Evolutionary conservation across 345 rosid species (phyloP).

Genomic region (Excoecaria cochinchinensis): DNA sequence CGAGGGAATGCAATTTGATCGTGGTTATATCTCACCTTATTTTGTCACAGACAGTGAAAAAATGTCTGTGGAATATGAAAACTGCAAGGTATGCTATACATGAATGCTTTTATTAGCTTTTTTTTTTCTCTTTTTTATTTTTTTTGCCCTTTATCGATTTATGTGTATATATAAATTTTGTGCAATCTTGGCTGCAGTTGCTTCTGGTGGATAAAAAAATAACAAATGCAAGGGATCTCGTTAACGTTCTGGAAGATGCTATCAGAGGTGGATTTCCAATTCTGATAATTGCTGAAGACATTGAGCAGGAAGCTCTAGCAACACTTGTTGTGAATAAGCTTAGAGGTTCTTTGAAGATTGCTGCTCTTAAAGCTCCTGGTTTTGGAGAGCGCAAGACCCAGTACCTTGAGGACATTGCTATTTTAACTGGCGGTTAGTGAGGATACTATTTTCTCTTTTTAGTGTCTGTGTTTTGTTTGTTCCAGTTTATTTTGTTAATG

Average conservation of each 20-base stretch:
- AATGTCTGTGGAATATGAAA: slow-evolving; percentile 94
- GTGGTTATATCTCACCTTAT: slow-evolving; percentile 97
- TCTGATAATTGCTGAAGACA: slow-evolving; percentile 84
- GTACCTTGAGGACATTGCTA: slow-evolving; percentile 96
- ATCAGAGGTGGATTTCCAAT: slow-evolving; percentile 77
- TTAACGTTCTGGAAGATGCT: slow-evolving; percentile 82
- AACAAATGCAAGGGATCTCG: slow-evolving; percentile 92
- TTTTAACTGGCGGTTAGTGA: slow-evolving; percentile 74
- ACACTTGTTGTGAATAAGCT: slow-evolving; percentile 96
- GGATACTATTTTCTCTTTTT: neutral
- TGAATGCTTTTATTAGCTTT: neutral
- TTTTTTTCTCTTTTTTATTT: neutral
- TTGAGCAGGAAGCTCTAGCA: slow-evolving; percentile 96
- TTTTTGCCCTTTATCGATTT: neutral
- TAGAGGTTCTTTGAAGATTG: slow-evolving; percentile 88
- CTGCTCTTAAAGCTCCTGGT: slow-evolving; percentile 97
- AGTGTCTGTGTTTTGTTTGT: neutral
- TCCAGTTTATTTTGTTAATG: neutral
- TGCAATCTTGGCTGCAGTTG: slow-evolving; percentile 53
- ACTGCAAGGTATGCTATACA: slow-evolving; percentile 71
- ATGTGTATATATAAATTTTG: neutral
- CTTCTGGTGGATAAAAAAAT: slow-evolving; percentile 97
- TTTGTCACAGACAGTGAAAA: slow-evolving; percentile 96
- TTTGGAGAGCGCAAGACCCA: slow-evolving; percentile 96
- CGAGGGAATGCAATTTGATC: slow-evolving; percentile 99